A percentile compares a stretch with the other conserved stretches of the same genome.
phyloP scores from a whole-genome alignment of 148 eudicot genomes.

The Nepenthes gracilis region DNA sequence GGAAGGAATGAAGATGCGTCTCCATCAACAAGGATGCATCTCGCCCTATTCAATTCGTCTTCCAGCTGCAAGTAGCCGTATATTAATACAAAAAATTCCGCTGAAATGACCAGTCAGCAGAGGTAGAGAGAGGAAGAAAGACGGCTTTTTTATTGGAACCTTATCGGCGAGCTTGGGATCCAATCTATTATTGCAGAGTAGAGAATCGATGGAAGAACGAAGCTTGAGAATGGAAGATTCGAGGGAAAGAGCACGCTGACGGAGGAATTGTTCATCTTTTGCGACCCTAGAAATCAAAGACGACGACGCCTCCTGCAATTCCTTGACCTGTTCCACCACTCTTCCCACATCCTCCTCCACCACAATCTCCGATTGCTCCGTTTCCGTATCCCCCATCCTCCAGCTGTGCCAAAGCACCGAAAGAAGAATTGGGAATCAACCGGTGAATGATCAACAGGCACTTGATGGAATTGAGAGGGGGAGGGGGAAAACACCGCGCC shows the following conservation, averaged over 20 bases:
- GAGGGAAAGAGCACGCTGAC: constrained; percentile 50
- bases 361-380: constrained; percentile 11
- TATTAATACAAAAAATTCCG: constrained; percentile 1
- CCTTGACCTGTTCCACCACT: constrained; percentile 60
- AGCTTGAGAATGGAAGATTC: constrained; percentile 43
- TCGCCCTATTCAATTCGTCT: constrained; percentile 67
- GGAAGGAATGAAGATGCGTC: constrained; percentile 91
- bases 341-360: constrained; percentile 40
- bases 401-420: too few relatives aligned
- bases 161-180: constrained; percentile 59
- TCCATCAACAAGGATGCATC: constrained; percentile 69
- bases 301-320: constrained; percentile 73
- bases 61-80: constrained; percentile 39
- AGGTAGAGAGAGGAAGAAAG: neutral
- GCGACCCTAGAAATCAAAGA: constrained; percentile 44
- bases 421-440: too few relatives aligned
- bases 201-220: constrained; percentile 27
- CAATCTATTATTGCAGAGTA: constrained; percentile 15
- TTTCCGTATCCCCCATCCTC: neutral
- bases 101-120: constrained; percentile 1
- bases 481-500: too few relatives aligned
- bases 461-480: too few relatives aligned
- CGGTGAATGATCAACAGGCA: too few relatives aligned
- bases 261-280: constrained; percentile 58
- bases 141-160: constrained; percentile 4